Percentiles rank a stretch among this genome's conserved stretches.
phyloP scores from a whole-genome alignment of 768 basidiomycete species.

The Leccinum olivaceopallidum region DNA sequence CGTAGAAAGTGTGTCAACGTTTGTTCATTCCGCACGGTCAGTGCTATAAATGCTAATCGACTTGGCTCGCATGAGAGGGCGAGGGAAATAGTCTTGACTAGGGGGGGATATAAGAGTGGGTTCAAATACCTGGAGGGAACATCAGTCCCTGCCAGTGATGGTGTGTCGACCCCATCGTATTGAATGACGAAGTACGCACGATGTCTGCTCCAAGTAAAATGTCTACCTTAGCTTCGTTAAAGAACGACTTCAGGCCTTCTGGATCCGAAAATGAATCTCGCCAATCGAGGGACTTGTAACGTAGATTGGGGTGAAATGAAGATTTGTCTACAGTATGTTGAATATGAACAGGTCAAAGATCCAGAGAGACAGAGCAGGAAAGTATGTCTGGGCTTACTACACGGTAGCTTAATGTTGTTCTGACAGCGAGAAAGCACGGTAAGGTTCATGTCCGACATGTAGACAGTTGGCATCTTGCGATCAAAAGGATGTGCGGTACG shows the following conservation, averaged over 20 bases:
- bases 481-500: constrained; percentile 1
- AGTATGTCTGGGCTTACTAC: constrained; percentile 51
- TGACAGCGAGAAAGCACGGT: constrained; percentile 61
- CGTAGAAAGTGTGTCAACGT: constrained; percentile 50
- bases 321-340: constrained; percentile 48
- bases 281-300: constrained; percentile 64
- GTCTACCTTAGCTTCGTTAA: constrained; percentile 49
- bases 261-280: constrained; percentile 46
- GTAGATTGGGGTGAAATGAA: constrained; percentile 46
- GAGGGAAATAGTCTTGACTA: constrained; percentile 48
- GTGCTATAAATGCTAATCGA: constrained; percentile 35
- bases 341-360: background rate
- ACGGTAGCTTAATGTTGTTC: constrained; percentile 58
- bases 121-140: constrained; percentile 59
- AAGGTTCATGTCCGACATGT: constrained; percentile 67
- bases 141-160: background rate
- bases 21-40: constrained; percentile 53
- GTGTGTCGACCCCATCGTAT: background rate
- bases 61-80: constrained; percentile 25
- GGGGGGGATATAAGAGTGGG: constrained; percentile 55
- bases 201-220: constrained; percentile 75
- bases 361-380: background rate
- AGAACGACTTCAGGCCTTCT: constrained; percentile 18
- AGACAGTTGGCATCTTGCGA: constrained; percentile 30
- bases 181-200: constrained; percentile 30